Base-by-base conservation (phyloP, 352 stramenopile species). In the Globisporangium barbulae region DNA sequence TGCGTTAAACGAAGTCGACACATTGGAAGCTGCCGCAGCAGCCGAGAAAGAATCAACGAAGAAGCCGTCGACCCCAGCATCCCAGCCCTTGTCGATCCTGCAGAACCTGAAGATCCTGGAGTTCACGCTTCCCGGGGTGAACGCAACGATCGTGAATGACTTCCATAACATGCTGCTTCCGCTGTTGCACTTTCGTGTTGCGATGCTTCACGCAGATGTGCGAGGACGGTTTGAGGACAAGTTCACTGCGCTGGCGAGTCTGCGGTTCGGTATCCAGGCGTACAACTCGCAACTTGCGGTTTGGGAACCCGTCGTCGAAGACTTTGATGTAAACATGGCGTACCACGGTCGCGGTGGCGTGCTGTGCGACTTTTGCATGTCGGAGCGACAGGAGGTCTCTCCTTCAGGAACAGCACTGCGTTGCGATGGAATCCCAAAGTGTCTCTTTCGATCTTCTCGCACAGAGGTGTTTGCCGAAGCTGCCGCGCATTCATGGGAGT, bases 91-190 rank as follows among this genome's bases (percentile, higher is more conserved):
- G 17, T 76, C 68, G 59, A 75, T 88, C 50, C 63, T 88, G 0
- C 69, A 84, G 12, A 85, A 91, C 35, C 64, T 93, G 31, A 93
- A 91, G 63, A 84, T 91, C 25, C 66, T 92, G 49, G 76, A 93
- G 54, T 83, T 95, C 55, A 85, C 73, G 41, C 68, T 95, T 0
- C 84, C 86, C 31, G 86, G 84, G 12, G 66, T 95, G 33, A 89
- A 92, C 35, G 83, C 85, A 9, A 95, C 86, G 7, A 72, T 95
- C 30, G 77, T 95, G 15, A 95, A 95, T 60, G 86, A 95, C 63
- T 93, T 93, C 41, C 83, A 95, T 68, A 93, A 95, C 55, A 95
- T 95, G 86, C 63, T 93, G 45, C 65, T 95, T 15, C 86, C 86
- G 2, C 49, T 95, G 42, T 63, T 95, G 66, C 86, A 95, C 58